Conservation (phyloP, 1,284 basidiomycete genomes). For the Wallemia hederae region DNA sequence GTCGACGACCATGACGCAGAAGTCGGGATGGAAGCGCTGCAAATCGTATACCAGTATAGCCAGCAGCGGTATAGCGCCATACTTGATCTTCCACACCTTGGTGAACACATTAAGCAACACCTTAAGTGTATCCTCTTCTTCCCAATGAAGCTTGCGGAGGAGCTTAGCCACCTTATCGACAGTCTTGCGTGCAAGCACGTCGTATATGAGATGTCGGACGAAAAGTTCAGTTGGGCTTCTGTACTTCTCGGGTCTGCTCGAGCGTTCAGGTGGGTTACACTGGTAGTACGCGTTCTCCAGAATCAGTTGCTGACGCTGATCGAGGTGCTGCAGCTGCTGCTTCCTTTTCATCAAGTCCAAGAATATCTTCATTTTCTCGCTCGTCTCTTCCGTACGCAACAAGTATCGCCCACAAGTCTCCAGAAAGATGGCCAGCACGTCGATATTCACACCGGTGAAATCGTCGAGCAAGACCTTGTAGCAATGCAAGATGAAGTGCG, state of each 20-base stretch:
- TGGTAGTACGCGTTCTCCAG: conserved; percentile 98
- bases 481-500: conserved; percentile 73
- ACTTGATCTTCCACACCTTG: conserved; percentile 90
- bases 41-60: conserved; percentile 83
- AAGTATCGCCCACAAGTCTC: conserved; percentile 87
- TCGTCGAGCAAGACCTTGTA: conserved; percentile 94
- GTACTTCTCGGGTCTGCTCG: conserved; percentile 52
- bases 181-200: conserved; percentile 64
- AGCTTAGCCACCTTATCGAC: conserved; percentile 79
- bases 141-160: conserved; percentile 81
- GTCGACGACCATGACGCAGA: conserved; percentile 65
- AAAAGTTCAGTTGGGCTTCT: conserved; percentile 72
- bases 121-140: conserved; percentile 27
- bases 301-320: conserved; percentile 59
- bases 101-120: conserved; percentile 49
- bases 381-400: conserved; percentile 58
- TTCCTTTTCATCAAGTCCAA: conserved; percentile 81
- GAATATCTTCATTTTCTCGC: conserved; percentile 54
- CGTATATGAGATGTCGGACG: conserved; percentile 70
- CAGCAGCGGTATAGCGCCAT: conserved; percentile 59
- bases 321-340: conserved; percentile 68
- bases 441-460: conserved; percentile 69
- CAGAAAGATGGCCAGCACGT: conserved; percentile 66
- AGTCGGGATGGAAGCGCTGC: conserved; percentile 67
- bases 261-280: conserved; percentile 89